A percentile compares a stretch with the other conserved stretches of the same genome.
phyloP scores from a whole-genome alignment of 768 basidiomycete genomes.

The Crucibulum laeve region DNA sequence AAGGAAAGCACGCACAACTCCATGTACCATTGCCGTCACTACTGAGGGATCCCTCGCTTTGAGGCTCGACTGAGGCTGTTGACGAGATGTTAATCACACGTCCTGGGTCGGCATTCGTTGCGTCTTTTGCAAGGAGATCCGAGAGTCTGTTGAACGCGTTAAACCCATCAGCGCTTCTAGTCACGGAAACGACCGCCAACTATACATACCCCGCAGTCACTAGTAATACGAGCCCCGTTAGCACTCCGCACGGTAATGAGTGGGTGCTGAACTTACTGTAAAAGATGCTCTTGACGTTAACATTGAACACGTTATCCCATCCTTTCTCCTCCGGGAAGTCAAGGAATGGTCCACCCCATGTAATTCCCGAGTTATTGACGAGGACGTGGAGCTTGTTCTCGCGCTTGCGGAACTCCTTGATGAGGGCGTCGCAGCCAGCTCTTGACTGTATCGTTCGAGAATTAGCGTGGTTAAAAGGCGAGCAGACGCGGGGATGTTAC shows the following conservation, averaged over 20 bases:
- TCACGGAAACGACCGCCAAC: neutral
- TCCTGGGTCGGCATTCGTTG: constrained; percentile 59
- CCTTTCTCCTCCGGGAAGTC: constrained; percentile 78
- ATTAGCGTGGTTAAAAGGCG: neutral
- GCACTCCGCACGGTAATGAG: constrained; percentile 3
- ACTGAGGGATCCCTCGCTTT: constrained; percentile 47
- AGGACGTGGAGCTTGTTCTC: constrained; percentile 77
- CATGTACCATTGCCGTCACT: constrained; percentile 61
- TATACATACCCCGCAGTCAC: constrained; percentile 47
- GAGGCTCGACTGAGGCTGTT: constrained; percentile 50
- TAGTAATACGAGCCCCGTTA: constrained; percentile 12
- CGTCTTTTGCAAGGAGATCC: constrained; percentile 60
- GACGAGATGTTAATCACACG: constrained; percentile 86
- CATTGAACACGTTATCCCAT: constrained; percentile 79
- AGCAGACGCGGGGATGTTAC: constrained; percentile 18
- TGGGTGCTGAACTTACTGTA: constrained; percentile 49
- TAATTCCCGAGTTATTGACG: constrained; percentile 78
- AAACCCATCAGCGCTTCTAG: neutral
- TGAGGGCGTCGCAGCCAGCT: constrained; percentile 74
- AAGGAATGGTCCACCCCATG: constrained; percentile 71
- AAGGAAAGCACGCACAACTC: constrained; percentile 59
- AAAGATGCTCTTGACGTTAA: constrained; percentile 84
- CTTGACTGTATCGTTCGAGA: constrained; percentile 44
- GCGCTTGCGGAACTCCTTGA: constrained; percentile 60
- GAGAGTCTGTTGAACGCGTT: constrained; percentile 33